phyloP scores from a whole-genome alignment of 2,329 filamentous ascomycete genomes.

The Ceratocystis colombiana region DNA sequence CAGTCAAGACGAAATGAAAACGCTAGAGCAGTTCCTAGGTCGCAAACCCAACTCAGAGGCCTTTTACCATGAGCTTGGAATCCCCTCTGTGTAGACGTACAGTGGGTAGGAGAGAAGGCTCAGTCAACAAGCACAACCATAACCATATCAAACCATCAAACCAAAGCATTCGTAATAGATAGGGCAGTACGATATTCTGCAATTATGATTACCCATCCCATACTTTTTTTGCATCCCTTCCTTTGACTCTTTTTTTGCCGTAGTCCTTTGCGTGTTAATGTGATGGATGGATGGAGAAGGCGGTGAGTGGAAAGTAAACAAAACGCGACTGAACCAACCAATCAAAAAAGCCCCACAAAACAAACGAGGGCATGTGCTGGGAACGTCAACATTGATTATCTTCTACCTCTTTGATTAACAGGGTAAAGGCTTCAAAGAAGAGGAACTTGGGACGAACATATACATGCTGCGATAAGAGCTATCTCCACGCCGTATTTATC shows the following conservation, averaged over 20 bases:
- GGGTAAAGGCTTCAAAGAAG: not conserved
- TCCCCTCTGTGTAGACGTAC: conserved; percentile 23
- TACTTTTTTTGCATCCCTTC: not conserved
- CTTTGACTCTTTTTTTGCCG: not conserved
- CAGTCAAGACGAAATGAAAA: conserved; percentile 70
- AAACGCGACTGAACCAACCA: conserved; percentile 29
- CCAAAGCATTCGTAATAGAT: conserved; percentile 4
- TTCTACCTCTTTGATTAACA: not conserved
- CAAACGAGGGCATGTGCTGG: conserved; percentile 15
- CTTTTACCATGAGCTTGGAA: conserved; percentile 68
- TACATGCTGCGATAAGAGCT: not conserved
- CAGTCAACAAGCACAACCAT: not conserved
- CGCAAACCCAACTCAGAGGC: conserved; percentile 66
- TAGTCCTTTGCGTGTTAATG: not conserved
- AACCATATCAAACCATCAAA: conserved; percentile 4
- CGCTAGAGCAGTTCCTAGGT: conserved; percentile 67
- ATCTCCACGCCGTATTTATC: not conserved
- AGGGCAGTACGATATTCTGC: not conserved
- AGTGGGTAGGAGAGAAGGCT: not conserved
- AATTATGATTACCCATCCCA: not conserved
- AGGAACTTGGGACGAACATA: not conserved
- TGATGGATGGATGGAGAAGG: conserved; percentile 11
- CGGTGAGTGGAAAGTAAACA: conserved; percentile 30
- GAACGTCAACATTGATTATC: conserved; percentile 4
- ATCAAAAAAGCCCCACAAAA: conserved; percentile 19